Base-by-base conservation (phyloP, 2,329 filamentous ascomycete species). In the Sphaerulina vaccinii region DNA sequence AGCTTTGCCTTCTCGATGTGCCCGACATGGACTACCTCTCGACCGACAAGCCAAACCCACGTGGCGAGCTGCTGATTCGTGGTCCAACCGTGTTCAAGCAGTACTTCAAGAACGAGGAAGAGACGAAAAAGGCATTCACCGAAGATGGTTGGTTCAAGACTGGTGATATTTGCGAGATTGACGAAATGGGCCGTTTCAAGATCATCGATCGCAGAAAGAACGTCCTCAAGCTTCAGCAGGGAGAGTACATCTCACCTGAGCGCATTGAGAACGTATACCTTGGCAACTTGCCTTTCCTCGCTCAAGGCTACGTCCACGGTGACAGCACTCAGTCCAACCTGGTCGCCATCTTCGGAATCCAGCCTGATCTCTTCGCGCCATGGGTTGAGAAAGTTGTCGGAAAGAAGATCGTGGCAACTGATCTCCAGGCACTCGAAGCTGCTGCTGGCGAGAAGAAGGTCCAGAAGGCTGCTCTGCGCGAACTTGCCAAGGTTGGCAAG, bases 121-220 rank as follows among this genome's bases (percentile, higher is more conserved):
- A 96, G 78, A 97, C 92, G 1, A 74, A 77, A 52, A 93, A 93
- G 73, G 79, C 85, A 0, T 77, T 97, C 39, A 89, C 92, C 7
- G 76, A 85, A 24, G 90, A 96, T 59, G 93, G 93, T 56, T 99
- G 93, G 93, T 97, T 99, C 81, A 87, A 88, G 69, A 96, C 90
- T 0, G 93, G 93, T 49, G 93, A 99, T 65, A 92, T 99, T 60
- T 89, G 84, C 66, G 82, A 85, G 58, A 79, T 99, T 19, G 93
- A 99, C 71, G 84, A 84, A 61, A 72, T 88, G 66, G 93, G 93
- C 56, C 88, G 91, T 55, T 86, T 97, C 77, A 85, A 83, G 72
- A 95, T 99, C 71, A 86, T 99, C 64, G 93, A 99, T 72, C 90
- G 93, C 64, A 86, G 90, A 74, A 99, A 99, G 86, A 97, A 97